Base-by-base conservation (phyloP, 2,329 filamentous ascomycete genomes). In the Taxawa tesnikishii region DNA sequence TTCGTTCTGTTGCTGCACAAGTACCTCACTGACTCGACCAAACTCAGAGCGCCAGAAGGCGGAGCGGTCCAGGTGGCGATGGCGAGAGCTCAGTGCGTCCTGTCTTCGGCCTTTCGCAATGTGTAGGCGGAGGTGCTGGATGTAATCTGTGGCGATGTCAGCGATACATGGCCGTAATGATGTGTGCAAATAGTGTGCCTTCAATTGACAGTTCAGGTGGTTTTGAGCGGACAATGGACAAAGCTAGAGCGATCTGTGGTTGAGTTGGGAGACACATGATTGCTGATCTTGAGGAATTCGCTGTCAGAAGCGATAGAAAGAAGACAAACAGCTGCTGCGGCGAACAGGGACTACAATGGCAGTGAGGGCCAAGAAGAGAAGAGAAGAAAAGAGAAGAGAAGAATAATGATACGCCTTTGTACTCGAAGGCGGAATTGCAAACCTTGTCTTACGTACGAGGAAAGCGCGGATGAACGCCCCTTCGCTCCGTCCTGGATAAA, bases 161-260 rank as follows among this genome's bases (percentile, higher is more conserved):
- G 6, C 13, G n/a, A 29, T 29, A 24, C n/a, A n/a, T n/a, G n/a
- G n/a, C n/a, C n/a, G n/a, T n/a, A n/a, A n/a, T n/a, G n/a, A n/a
- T n/a, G n/a, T n/a, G n/a, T n/a, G n/a, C n/a, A n/a, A n/a, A n/a
- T 13, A 16, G 14, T 33, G 19, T 32, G 39, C 45, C 46, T 49
- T 46, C 45, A 3, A 57, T 43, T 3, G 46, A 40, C 15, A 53
- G 36, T 0, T 42, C 48, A 5, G 38, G 27, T 5, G 60, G 59
- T 35, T 59, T 64, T 4, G 50, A 47, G 12, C 44, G 45, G 10
- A 60, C 39, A 17, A 50, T 28, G 8, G 43, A 38, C 14, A 48
- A 31, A 14, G 47, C 48, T 26, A 49, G 41, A n/a, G 44, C 47
- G 13, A 50, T 36, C 55, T 7, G 26, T 13, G 24, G 4, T 34